A percentile compares a stretch with the other conserved stretches of the same genome.
These are phyloP conservation scores for Phytopythium helicoides DNA, from an alignment of 352 stramenopile genomes.

Conservation along the genomic window DNA sequence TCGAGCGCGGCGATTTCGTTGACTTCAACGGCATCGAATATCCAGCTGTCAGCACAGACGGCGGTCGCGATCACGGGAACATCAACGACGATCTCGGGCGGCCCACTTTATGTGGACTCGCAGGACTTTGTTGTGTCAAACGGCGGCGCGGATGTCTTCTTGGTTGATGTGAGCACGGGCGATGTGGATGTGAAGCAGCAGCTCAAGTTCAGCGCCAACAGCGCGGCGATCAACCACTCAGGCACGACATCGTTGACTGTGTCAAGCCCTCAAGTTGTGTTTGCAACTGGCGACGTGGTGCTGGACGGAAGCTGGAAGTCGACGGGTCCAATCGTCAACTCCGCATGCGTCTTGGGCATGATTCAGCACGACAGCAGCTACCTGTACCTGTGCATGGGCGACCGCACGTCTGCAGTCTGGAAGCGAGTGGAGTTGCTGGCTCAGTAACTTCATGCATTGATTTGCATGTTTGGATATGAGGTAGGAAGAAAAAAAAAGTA, in stretches of 20 bases:
- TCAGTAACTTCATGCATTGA: neutral
- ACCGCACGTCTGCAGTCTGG: constrained; percentile 8
- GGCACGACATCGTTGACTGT: constrained; percentile 20
- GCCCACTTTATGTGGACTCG: constrained; percentile 42
- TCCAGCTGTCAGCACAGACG: constrained; percentile 34
- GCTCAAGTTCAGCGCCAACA: neutral
- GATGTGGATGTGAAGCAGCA: neutral
- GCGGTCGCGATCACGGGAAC: constrained; percentile 39
- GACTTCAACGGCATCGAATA: constrained; percentile 37
- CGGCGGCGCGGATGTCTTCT: constrained; percentile 23
- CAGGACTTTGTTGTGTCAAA: constrained; percentile 38
- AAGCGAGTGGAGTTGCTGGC: constrained; percentile 12
- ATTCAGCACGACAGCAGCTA: constrained; percentile 18
- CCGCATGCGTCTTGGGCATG: constrained; percentile 10
- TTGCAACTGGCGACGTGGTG: constrained; percentile 9
- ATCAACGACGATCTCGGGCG: constrained; percentile 41
- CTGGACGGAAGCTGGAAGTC: neutral
- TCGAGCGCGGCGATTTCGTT: constrained; percentile 36
- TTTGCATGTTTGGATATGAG: constrained; percentile 3
- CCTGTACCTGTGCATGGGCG: constrained; percentile 24
- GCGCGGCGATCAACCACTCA: constrained; percentile 1
- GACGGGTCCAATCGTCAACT: constrained; percentile 3
- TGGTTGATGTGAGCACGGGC: constrained; percentile 15
- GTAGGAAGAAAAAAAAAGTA: constrained; percentile 11
- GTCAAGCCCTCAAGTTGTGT: constrained; percentile 15